These are phyloP conservation scores for Waitea zeae DNA, from an alignment of 1,284 basidiomycete species.

Conservation along the genomic window DNA sequence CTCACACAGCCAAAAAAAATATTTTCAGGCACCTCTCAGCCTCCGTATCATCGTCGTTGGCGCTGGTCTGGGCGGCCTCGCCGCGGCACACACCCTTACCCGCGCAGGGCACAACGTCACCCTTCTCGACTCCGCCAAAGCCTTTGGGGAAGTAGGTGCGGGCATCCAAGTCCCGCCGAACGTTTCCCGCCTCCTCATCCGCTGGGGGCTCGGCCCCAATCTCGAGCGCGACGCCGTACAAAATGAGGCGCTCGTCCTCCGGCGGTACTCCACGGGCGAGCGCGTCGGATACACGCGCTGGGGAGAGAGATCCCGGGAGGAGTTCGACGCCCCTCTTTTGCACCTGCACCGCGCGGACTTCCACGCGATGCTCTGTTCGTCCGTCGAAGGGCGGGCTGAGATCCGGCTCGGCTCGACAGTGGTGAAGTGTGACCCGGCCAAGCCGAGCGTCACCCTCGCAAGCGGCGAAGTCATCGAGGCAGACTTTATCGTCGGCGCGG, in stretches of 20 bases:
- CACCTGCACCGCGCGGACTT: constrained; percentile 42
- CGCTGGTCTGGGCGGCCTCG: constrained; percentile 28
- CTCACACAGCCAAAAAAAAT: no score
- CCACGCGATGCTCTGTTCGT: constrained; percentile 29
- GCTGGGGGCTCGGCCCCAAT: constrained; percentile 23
- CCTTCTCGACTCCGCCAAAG: constrained; percentile 22
- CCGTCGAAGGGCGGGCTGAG: constrained; percentile 23
- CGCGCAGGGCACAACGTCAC: constrained; percentile 27
- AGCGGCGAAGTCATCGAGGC: constrained; percentile 19
- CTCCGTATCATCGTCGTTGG: constrained; percentile 28
- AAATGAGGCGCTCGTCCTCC: constrained; percentile 22
- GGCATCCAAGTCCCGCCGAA: constrained; percentile 35
- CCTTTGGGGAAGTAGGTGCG: constrained; percentile 28
- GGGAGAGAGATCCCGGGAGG: constrained; percentile 16
- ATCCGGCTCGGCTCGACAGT: constrained; percentile 30
- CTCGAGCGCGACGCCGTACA: constrained; percentile 19
- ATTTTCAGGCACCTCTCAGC: constrained; percentile 15
- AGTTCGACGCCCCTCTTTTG: constrained; percentile 27
- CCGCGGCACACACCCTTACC: constrained; percentile 23
- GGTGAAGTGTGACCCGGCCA: constrained; percentile 20
- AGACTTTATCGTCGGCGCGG: constrained; percentile 25
- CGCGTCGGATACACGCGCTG: constrained; percentile 24
- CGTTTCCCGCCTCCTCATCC: constrained; percentile 18
- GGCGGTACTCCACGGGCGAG: constrained; percentile 22
- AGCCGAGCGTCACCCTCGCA: constrained; percentile 18